Base-by-base conservation (phyloP, 371 early-diverging fungal genomes). In the Haplosporangium sp. region DNA sequence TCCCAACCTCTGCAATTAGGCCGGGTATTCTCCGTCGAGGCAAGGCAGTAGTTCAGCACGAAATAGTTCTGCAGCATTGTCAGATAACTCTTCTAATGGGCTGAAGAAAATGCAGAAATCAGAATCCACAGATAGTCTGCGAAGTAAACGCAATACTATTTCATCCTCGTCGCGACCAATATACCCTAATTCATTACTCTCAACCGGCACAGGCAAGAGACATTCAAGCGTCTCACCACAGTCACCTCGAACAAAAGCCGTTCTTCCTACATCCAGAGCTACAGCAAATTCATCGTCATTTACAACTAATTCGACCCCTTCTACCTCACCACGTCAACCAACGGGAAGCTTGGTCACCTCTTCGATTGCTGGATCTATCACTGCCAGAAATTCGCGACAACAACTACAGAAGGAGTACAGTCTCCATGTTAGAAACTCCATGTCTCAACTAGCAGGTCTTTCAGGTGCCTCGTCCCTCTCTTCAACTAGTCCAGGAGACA, bases 111-210 rank as follows among this genome's bases (percentile, higher is more conserved):
- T 78, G 15, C 69, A 47, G 17, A 73, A 74, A 35, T 67, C 48
- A 5, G 69, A 69, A 39, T 81, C 72, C 5, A 53, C 62, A 1
- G 82, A 81, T 9, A 72, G 55, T 50, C 63, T 81, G 2, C 59
- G 63, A 19, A 68, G 47, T 19, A 81, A 81, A 56, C 71, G 82
- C 44, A 81, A 75, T 44, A 81, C 82, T 20, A 72, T 74, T 40
- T 62, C 82, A 13, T 50, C 81, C 11, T 45, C 79, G 3, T 52
- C 69, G 11, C 61, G 72, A 53, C 55, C 69, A 2, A 9, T 75
- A 75, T 72, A 81, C 72, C 81, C 81, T 48, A 57, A 56, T 57
- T 61, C 73, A n/a, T 5, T 66, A n/a, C 58, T 57, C 1, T 20
- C 74, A 2, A 50, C 42, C 40, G 48, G 61, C 15, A 37, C 69